Percentiles rank a stretch among this genome's conserved stretches.
Conservation (phyloP, 2,329 filamentous ascomycete genomes). For the Fusarium acutatum region DNA sequence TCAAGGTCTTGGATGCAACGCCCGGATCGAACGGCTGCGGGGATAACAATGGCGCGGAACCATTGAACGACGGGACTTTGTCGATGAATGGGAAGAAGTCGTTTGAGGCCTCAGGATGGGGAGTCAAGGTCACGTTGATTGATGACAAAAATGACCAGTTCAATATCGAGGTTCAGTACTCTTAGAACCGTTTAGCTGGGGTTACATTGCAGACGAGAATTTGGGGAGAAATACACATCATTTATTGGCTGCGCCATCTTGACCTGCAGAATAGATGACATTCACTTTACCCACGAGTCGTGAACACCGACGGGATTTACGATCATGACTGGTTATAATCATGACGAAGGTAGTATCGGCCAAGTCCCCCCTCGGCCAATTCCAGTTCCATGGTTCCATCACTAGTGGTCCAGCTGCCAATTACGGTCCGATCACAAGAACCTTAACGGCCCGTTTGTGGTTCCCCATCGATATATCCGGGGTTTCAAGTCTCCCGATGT, state of each 20-base stretch:
- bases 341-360: slow-evolving; percentile 7
- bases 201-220: neutral
- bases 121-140: slow-evolving; percentile 21
- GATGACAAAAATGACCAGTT: neutral
- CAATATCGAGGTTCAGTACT: neutral
- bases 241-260: neutral
- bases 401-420: neutral
- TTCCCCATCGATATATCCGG: neutral
- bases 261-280: neutral
- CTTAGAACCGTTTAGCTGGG: neutral
- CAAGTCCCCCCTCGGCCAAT: neutral
- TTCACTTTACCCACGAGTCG: neutral
- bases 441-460: slow-evolving; percentile 22
- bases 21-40: slow-evolving; percentile 43
- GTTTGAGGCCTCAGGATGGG: slow-evolving; percentile 18
- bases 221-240: neutral
- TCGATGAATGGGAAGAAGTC: slow-evolving; percentile 1
- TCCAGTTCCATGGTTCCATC: neutral
- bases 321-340: neutral
- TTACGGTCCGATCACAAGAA: slow-evolving; percentile 1
- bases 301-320: neutral
- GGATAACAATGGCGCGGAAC: slow-evolving; percentile 21
- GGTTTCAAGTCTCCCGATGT: neutral
- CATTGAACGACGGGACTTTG: slow-evolving; percentile 46
- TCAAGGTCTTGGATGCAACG: slow-evolving; percentile 46